These are phyloP conservation scores for Apiospora arundinis DNA, from an alignment of 2,329 filamentous ascomycete genomes.

Conservation along the genomic window DNA sequence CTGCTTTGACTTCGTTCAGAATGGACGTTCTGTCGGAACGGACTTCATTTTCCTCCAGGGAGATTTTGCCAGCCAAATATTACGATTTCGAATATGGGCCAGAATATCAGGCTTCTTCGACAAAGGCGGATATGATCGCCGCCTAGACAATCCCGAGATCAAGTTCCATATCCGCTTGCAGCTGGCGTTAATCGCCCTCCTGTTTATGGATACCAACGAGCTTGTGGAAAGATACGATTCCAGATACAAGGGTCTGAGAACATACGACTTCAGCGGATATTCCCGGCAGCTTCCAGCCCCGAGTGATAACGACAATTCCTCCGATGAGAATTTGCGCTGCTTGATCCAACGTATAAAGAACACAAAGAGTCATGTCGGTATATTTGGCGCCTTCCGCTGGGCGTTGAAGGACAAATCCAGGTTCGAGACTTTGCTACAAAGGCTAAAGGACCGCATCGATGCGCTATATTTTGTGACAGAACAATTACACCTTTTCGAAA, in stretches of 20 bases:
- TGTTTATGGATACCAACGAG: background rate
- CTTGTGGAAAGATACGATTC: background rate
- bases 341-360: background rate
- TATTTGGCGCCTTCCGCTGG: background rate
- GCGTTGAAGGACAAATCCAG: background rate
- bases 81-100: background rate
- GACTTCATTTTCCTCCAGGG: conserved; percentile 8
- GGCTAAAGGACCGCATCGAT: background rate
- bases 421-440: background rate
- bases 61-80: background rate
- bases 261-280: no score
- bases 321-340: background rate
- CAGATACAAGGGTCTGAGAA: no score
- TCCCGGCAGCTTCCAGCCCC: no score
- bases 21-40: background rate
- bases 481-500: background rate
- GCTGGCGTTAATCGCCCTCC: background rate
- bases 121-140: background rate
- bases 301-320: background rate
- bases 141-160: background rate
- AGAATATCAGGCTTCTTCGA: background rate
- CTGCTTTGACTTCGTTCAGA: background rate
- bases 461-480: background rate
- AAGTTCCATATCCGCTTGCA: background rate
- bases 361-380: background rate